Evolutionary conservation across 2,329 filamentous ascomycete genomes (phyloP).

Genomic region (Colletotrichum sp.): DNA sequence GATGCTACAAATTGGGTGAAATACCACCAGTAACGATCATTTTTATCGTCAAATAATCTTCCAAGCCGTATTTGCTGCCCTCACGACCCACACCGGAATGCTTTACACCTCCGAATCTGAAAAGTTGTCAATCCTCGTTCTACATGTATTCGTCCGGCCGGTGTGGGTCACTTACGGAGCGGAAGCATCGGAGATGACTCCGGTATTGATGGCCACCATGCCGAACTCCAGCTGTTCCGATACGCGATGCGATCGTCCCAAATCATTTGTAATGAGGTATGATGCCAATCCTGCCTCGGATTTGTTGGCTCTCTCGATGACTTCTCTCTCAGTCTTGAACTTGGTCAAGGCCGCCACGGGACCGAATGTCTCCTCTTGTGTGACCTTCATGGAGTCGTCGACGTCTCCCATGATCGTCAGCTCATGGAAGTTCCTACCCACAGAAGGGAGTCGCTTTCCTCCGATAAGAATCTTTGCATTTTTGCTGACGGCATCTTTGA

Average conservation of each 20-base stretch:
- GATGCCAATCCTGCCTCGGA: slow-evolving; percentile 74
- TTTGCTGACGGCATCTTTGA: slow-evolving; percentile 66
- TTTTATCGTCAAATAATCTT: slow-evolving; percentile 63
- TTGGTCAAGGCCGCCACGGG: slow-evolving; percentile 73
- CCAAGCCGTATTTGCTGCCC: slow-evolving; percentile 27
- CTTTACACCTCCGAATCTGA: slow-evolving; percentile 22
- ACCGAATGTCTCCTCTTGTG: slow-evolving; percentile 76
- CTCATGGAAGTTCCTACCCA: slow-evolving; percentile 74
- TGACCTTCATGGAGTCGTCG: slow-evolving; percentile 69
- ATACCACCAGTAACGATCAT: slow-evolving; percentile 49
- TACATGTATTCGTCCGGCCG: neutral
- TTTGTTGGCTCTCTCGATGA: slow-evolving; percentile 69
- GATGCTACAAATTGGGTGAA: neutral
- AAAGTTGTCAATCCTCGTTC: neutral
- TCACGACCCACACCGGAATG: slow-evolving; percentile 20
- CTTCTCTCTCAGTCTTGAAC: slow-evolving; percentile 74
- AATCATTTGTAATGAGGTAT: slow-evolving; percentile 68
- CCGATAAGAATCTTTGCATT: slow-evolving; percentile 65
- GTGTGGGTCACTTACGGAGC: slow-evolving; percentile 29
- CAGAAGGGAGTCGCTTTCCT: slow-evolving; percentile 64
- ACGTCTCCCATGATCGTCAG: slow-evolving; percentile 74
- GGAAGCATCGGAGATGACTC: slow-evolving; percentile 31
- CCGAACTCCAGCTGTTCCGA: slow-evolving; percentile 62
- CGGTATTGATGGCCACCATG: slow-evolving; percentile 70
- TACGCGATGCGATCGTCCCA: slow-evolving; percentile 43